Evolutionary conservation across 2,329 filamentous ascomycete species (phyloP).

Genomic region (Fusarium sambucinum): DNA sequence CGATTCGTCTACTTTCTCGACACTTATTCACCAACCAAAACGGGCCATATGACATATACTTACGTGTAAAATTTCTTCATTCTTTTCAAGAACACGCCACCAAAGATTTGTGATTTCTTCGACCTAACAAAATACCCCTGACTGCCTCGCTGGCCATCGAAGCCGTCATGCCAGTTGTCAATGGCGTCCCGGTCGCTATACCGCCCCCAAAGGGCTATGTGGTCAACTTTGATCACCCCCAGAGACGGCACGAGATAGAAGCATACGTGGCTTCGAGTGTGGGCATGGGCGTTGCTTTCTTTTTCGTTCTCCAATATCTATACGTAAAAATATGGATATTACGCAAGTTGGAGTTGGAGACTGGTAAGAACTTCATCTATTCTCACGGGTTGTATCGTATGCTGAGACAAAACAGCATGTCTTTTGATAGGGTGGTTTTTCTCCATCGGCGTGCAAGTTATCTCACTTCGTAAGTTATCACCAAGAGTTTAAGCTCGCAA

Average conservation of each 20-base stretch:
- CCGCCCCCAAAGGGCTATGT: conserved; percentile 49
- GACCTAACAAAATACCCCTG: neutral
- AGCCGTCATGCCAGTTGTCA: conserved; percentile 25
- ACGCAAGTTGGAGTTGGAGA: conserved; percentile 38
- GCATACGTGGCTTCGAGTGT: conserved; percentile 38
- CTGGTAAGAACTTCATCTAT: conserved; percentile 25
- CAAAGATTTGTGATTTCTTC: neutral
- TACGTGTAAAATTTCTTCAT: neutral
- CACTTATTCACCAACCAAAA: neutral
- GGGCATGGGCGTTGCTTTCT: conserved; percentile 35
- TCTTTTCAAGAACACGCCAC: neutral
- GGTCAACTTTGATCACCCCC: conserved; percentile 52
- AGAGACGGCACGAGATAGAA: conserved; percentile 37
- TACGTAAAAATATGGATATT: conserved; percentile 44
- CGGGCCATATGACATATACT: neutral
- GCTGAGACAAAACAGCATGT: conserved; percentile 29
- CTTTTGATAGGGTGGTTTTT: conserved; percentile 39
- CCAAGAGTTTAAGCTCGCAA: neutral
- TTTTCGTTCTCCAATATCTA: conserved; percentile 45
- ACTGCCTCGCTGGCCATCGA: neutral
- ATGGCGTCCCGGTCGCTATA: conserved; percentile 39
- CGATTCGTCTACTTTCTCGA: neutral
- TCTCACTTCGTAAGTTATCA: conserved; percentile 31
- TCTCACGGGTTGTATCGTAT: neutral
- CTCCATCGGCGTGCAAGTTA: conserved; percentile 37